These are phyloP conservation scores for Emericellopsis cladophorae DNA, from an alignment of 2,329 filamentous ascomycete genomes.

Conservation along the genomic window DNA sequence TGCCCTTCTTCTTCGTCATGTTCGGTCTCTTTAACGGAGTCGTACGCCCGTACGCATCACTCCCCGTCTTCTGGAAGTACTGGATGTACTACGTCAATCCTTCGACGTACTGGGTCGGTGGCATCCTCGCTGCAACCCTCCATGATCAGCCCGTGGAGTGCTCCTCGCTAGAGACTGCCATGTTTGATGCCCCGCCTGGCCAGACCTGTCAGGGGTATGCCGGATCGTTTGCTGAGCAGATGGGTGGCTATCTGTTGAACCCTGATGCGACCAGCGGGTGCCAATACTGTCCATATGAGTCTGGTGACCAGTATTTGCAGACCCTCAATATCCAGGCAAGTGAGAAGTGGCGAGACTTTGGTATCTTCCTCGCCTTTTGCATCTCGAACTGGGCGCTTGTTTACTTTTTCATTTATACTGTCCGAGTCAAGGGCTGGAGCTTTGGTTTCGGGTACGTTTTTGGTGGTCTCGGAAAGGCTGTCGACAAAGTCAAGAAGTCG, in stretches of 20 bases:
- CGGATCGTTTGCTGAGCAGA: slow-evolving; percentile 37
- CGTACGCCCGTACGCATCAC: slow-evolving; percentile 50
- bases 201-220: slow-evolving; percentile 56
- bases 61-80: slow-evolving; percentile 61
- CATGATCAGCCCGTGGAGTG: slow-evolving; percentile 36
- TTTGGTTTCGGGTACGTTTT: slow-evolving; percentile 55
- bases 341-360: slow-evolving; percentile 61
- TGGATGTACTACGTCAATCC: slow-evolving; percentile 62
- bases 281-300: slow-evolving; percentile 54
- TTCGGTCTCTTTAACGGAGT: slow-evolving; percentile 68
- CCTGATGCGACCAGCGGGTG: slow-evolving; percentile 44
- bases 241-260: slow-evolving; percentile 51
- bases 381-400: slow-evolving; percentile 59
- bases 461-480: slow-evolving; percentile 5
- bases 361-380: slow-evolving; percentile 59
- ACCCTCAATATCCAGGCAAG: slow-evolving; percentile 33
- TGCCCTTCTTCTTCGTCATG: slow-evolving; percentile 75
- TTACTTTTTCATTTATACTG: slow-evolving; percentile 67
- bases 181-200: slow-evolving; percentile 48
- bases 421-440: slow-evolving; percentile 55
- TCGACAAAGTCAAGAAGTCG: slow-evolving; percentile 3
- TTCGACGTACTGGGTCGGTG: slow-evolving; percentile 59
- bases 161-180: slow-evolving; percentile 20
- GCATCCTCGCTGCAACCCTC: slow-evolving; percentile 53
- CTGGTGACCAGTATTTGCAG: slow-evolving; percentile 47